Percentiles rank a stretch among this genome's conserved stretches.
Evolutionary conservation across 805 yeast species (phyloP).

Genomic region (Pichia exigua): DNA sequence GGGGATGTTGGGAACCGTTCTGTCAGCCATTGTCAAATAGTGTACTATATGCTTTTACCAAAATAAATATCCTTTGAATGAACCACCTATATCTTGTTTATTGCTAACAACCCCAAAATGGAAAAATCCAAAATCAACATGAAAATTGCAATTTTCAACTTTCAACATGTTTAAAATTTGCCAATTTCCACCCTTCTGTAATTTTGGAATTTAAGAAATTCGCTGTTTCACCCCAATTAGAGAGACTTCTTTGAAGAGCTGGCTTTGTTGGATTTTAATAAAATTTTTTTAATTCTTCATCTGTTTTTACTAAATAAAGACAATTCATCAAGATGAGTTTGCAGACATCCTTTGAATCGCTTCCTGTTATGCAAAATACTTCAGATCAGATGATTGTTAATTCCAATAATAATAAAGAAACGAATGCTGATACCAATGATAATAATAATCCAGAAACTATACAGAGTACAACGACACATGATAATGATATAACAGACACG

Average conservation of each 20-base stretch:
- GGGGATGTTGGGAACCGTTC: conserved; percentile 77
- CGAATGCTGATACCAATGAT: neutral
- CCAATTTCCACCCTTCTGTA: neutral
- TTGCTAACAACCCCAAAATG: neutral
- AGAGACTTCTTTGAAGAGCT: neutral
- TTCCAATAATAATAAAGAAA: neutral
- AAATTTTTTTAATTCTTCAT: neutral
- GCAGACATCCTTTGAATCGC: neutral
- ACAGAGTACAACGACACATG: neutral
- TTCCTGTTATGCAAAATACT: neutral
- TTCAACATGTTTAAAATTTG: neutral
- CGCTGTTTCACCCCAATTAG: neutral
- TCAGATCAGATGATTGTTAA: neutral
- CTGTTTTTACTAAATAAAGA: neutral
- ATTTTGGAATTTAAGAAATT: neutral
- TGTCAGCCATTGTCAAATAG: conserved; percentile 17
- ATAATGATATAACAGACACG: neutral
- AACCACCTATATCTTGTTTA: too few species aligned
- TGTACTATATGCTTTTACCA: too few species aligned
- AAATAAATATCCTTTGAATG: too few species aligned
- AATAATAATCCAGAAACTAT: neutral
- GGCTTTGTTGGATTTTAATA: neutral
- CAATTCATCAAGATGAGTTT: neutral
- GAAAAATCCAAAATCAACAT: neutral
- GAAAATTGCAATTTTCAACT: neutral